A percentile compares a stretch with the other conserved stretches of the same genome.
Evolutionary conservation across 2,329 filamentous ascomycete genomes (phyloP).

Genomic region (Xenosphaeropsis pyriputrescens): DNA sequence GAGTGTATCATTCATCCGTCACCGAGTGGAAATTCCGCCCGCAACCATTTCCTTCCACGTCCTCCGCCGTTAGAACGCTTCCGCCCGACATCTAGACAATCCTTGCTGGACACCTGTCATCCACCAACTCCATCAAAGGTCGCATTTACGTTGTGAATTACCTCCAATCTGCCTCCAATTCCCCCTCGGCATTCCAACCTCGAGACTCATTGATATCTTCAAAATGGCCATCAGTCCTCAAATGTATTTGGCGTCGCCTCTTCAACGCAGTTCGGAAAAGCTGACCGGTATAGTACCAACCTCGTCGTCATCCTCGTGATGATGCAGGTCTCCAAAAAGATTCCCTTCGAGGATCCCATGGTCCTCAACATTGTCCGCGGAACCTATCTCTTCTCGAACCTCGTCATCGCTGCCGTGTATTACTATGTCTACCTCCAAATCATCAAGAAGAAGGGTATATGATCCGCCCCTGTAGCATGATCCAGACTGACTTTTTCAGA

Average conservation of each 20-base stretch:
- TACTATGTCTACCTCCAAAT: slow-evolving; percentile 74
- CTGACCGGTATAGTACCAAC: slow-evolving; percentile 51
- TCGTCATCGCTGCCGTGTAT: slow-evolving; percentile 76
- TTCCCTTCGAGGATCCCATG: slow-evolving; percentile 82
- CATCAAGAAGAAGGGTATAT: slow-evolving; percentile 91
- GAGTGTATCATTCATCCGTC: no score
- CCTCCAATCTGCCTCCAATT: no score
- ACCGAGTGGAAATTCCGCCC: no score
- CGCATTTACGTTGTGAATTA: no score
- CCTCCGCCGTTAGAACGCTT: no score
- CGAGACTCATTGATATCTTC: slow-evolving; percentile 9
- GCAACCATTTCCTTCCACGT: no score
- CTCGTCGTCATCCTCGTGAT: slow-evolving; percentile 89
- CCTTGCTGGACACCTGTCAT: no score
- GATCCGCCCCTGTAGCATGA: neutral
- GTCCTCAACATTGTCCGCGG: slow-evolving; percentile 49
- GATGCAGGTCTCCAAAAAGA: slow-evolving; percentile 96
- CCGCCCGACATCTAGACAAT: no score
- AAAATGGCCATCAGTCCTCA: slow-evolving; percentile 52
- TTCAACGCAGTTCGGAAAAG: slow-evolving; percentile 5
- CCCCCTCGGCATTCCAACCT: neutral
- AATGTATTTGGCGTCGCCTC: slow-evolving; percentile 32
- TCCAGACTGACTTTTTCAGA: slow-evolving; percentile 37
- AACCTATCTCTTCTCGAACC: slow-evolving; percentile 51
- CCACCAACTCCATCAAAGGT: no score